Base-by-base conservation (phyloP, 164 flowering plant genomes). In the Macadamia tetraphylla region DNA sequence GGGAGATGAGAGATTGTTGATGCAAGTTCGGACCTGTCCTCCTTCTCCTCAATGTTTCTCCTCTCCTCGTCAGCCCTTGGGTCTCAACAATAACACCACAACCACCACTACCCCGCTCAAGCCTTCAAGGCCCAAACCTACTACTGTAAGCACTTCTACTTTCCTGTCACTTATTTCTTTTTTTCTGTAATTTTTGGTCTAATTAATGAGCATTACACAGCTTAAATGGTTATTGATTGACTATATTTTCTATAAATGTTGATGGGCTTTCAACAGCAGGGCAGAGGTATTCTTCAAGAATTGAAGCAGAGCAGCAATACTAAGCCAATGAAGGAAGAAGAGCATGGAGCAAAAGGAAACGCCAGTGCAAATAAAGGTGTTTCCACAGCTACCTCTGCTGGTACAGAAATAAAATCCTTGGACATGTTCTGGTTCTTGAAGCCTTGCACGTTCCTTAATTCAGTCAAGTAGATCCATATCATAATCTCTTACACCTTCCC, bases 41-140 rank as follows among this genome's bases (percentile, higher is more conserved):
- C 97, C 94, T 5, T 74, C 94, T 59, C 97, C 94, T 13, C 97
- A 88, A 62, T 82, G 89, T 70, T 88, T 90, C 67, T 86, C 91
- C 4, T 83, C 80, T 29, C 64, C 71, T 42, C 82, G 71, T 8
- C 77, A 65, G 6, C 70, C 74, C 0, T 35, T 52, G 14, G 78
- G 74, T 59, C 48, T 69, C 7, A 64, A 63, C 64, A 67, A 43
- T 57, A 43, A 63, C 32, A 53, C 67, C 2, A 62, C 66, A 59
- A 70, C 31, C 60, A 29, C 69, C 48, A 52, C 70, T 58, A 44
- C 84, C 9, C 76, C 81, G 46, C 60, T 72, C 32, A 83, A 79
- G 71, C 75, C 77, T 63, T 73, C 79, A 35, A 80, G 67, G 52
- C 74, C 83, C 60, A 82, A 69, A 71, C 74, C 2, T 46, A 6